Conservation (phyloP, 139 green algal genomes). For the Chlamydomonas schloesseri region DNA sequence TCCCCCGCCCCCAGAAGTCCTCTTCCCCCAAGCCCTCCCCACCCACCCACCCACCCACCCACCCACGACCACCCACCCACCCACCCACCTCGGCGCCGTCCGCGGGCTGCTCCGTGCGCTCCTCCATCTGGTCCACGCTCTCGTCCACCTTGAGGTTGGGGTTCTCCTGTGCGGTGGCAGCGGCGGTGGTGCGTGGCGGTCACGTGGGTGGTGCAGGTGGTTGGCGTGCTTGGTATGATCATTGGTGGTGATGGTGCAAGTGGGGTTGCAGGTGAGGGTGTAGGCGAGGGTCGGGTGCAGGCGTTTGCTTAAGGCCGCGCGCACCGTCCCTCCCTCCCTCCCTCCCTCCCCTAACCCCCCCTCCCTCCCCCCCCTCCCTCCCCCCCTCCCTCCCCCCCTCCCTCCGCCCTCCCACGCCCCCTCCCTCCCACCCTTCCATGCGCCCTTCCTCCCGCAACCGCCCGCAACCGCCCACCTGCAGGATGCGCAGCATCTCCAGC, state of each 20-base stretch:
- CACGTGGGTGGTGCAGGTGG: too few relatives aligned
- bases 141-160: conserved; percentile 85
- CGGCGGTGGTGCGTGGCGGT: too few relatives aligned
- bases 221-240: too few relatives aligned
- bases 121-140: conserved; percentile 62
- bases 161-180: conserved; percentile 62
- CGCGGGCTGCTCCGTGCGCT: conserved; percentile 70
- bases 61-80: neutral
- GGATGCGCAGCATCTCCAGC: conserved; percentile 73
- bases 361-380: too few relatives aligned
- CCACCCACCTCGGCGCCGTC: conserved; percentile 54
- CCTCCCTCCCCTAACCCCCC: too few relatives aligned
- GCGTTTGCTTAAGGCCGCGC: too few relatives aligned
- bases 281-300: too few relatives aligned
- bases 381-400: too few relatives aligned
- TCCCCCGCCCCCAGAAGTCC: neutral
- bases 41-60: neutral
- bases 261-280: too few relatives aligned
- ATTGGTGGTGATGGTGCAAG: too few relatives aligned
- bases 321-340: too few relatives aligned
- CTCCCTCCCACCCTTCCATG: neutral
- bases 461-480: conserved; percentile 41
- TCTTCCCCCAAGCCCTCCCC: conserved; percentile 38
- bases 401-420: too few relatives aligned
- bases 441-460: neutral